A percentile compares a stretch with the other conserved stretches of the same genome.
phyloP scores from a whole-genome alignment of 164 flowering plant genomes.

The Vitis amurensis region DNA sequence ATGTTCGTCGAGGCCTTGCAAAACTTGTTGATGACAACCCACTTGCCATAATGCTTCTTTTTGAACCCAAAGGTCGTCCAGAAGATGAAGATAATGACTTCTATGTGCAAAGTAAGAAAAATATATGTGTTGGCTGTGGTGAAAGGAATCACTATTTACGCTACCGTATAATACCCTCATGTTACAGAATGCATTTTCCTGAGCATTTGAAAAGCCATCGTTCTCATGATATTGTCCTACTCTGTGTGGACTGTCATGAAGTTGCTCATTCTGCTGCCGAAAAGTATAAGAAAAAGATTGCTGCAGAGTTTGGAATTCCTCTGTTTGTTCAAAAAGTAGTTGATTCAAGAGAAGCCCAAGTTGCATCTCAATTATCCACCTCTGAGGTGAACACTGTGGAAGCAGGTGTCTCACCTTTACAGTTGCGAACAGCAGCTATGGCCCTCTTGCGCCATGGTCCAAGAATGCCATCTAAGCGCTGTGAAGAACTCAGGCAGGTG shows the following conservation, averaged over 20 bases:
- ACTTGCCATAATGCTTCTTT: slow-evolving; percentile 89
- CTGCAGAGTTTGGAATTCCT: slow-evolving; percentile 81
- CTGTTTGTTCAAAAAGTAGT: slow-evolving; percentile 71
- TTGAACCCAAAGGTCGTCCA: slow-evolving; percentile 99
- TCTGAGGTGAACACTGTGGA: slow-evolving; percentile 32
- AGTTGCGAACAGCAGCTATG: slow-evolving; percentile 92
- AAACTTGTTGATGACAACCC: slow-evolving; percentile 84
- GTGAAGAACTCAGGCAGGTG: slow-evolving; percentile 81
- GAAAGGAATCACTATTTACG: slow-evolving; percentile 89
- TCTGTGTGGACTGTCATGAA: slow-evolving; percentile 99
- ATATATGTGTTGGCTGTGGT: slow-evolving; percentile 97
- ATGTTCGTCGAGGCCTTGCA: slow-evolving; percentile 72
- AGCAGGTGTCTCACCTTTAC: slow-evolving; percentile 85
- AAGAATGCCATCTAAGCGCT: slow-evolving; percentile 83
- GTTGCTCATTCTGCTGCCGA: slow-evolving; percentile 97
- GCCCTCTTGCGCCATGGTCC: slow-evolving; percentile 92
- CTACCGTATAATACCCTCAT: slow-evolving; percentile 94
- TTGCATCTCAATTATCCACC: slow-evolving; percentile 23
- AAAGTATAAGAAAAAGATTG: slow-evolving; percentile 70
- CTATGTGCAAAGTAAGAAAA: slow-evolving; percentile 90
- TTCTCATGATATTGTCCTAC: slow-evolving; percentile 97
- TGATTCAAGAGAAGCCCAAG: slow-evolving; percentile 39
- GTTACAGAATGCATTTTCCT: slow-evolving; percentile 96
- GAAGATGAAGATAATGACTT: slow-evolving; percentile 97
- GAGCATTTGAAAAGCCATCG: slow-evolving; percentile 98